Conservation (phyloP, 768 basidiomycete genomes). For the Trichaptum fuscoviolaceum region DNA sequence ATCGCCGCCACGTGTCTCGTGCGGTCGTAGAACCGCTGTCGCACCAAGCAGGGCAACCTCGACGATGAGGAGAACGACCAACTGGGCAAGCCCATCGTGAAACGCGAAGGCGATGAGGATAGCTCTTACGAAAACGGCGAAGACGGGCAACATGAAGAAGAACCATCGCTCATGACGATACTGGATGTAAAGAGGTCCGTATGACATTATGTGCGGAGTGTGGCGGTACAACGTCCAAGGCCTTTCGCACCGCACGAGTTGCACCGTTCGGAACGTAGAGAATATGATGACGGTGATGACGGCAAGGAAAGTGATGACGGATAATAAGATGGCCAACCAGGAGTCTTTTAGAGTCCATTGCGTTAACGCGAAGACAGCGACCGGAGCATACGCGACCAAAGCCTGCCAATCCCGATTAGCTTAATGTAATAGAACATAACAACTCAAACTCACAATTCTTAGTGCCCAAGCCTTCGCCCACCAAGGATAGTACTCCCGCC, state of each 20-base stretch:
- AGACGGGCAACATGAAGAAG: slow-evolving; percentile 54
- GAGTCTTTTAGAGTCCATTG: slow-evolving; percentile 92
- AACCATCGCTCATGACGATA: slow-evolving; percentile 65
- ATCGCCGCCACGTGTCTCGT: slow-evolving; percentile 64
- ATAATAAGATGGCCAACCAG: slow-evolving; percentile 77
- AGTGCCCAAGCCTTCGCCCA: slow-evolving; percentile 58
- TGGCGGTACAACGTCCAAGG: slow-evolving; percentile 35
- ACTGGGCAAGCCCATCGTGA: slow-evolving; percentile 57
- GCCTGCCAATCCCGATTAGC: slow-evolving; percentile 33
- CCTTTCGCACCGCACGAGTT: slow-evolving; percentile 36
- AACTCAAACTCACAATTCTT: slow-evolving; percentile 49
- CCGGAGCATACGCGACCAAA: slow-evolving; percentile 60
- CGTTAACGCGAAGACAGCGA: slow-evolving; percentile 74
- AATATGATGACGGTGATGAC: slow-evolving; percentile 45
- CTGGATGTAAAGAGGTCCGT: slow-evolving; percentile 60
- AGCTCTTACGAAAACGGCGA: slow-evolving; percentile 60
- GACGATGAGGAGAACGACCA: slow-evolving; percentile 59
- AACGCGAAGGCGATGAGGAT: slow-evolving; percentile 67
- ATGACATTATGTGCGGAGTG: slow-evolving; percentile 31
- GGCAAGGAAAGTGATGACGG: slow-evolving; percentile 59
- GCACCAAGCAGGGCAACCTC: slow-evolving; percentile 57
- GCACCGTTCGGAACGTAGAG: slow-evolving; percentile 44
- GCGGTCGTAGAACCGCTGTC: slow-evolving; percentile 53
- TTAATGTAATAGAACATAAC: slow-evolving; percentile 5
- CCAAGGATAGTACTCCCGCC: slow-evolving; percentile 33